Evolutionary conservation across 192 early-diverging fungal species (phyloP).

Genomic region (Mortierella hygrophila): DNA sequence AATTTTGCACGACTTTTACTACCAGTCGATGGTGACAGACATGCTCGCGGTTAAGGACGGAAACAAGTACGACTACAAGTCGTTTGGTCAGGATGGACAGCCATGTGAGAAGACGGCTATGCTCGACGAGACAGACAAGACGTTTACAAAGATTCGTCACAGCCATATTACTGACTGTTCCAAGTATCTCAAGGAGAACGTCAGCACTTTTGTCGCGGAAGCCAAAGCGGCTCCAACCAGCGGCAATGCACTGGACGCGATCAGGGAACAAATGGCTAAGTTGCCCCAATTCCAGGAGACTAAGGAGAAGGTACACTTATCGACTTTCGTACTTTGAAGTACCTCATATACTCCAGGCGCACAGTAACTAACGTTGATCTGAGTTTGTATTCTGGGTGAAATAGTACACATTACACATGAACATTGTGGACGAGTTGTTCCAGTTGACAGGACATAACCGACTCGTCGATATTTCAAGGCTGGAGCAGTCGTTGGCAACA

Average conservation of each 20-base stretch:
- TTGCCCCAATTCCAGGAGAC: conserved; percentile 86
- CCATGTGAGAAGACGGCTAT: conserved; percentile 62
- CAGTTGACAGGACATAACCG: conserved; percentile 75
- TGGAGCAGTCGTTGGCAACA: conserved; percentile 83
- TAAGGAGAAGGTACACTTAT: conserved; percentile 56
- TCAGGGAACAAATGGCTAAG: conserved; percentile 89
- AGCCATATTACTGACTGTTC: conserved; percentile 86
- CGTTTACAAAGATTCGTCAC: conserved; percentile 84
- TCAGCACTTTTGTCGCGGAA: conserved; percentile 78
- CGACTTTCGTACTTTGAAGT: neutral
- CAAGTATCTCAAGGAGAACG: conserved; percentile 76
- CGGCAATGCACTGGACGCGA: conserved; percentile 78
- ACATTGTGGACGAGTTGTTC: conserved; percentile 85
- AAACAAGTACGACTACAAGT: conserved; percentile 71
- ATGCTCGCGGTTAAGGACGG: conserved; percentile 78
- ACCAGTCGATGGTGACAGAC: conserved; percentile 97
- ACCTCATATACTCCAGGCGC: no score
- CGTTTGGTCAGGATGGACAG: conserved; percentile 63
- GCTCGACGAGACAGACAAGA: conserved; percentile 83
- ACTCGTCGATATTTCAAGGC: conserved; percentile 73
- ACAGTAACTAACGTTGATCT: neutral
- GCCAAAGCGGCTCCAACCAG: conserved; percentile 14
- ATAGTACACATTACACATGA: conserved; percentile 73
- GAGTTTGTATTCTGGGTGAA: neutral
- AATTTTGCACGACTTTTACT: conserved; percentile 97